Base-by-base conservation (phyloP, 2,329 filamentous ascomycete genomes). In the Fusarium annulatum region DNA sequence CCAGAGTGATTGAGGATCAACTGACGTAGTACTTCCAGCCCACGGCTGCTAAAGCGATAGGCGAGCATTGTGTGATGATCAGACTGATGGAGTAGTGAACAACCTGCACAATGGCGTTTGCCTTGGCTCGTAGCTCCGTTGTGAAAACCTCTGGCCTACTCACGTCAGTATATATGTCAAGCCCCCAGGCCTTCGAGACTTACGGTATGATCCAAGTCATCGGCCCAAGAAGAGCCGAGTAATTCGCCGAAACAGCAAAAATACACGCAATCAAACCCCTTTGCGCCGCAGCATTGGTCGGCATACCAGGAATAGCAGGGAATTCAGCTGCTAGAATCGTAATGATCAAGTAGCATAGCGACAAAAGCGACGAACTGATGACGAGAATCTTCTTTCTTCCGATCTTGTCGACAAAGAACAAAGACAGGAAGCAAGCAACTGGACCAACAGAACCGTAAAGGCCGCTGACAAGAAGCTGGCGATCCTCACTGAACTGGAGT, bases 131-230 rank as follows among this genome's bases (percentile, higher is more conserved):
- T 0, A 83, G 75, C 39, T 84, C 82, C 0, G 82, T 84, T 0
- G 82, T 84, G 48, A 84, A 84, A 10, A 84, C 82, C 74, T 84
- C 82, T 1, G 82, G 82, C 1, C 82, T 84, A 3, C 4, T 16
- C 0, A 45, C 1, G 0, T 46, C 0, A 48, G 62, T 6, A 48
- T 3, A 16, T 1, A n/a, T 10, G 0, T 3, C 9, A 5, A 1
- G 1, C 4, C 3, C 38, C 2, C 5, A 18, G 69, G 10, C 2
- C 1, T 3, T 3, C 2, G 14, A 38, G 2, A 79, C 81, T 68
- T 36, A 83, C 82, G 82, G 82, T 28, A 84, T 83, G 12, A 84
- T 84, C 82, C 82, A 84, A 0, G 82, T 84, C 82, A 84, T 84
- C 0, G 82, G 82, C 0, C 82, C 82, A 9, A 84, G 69, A 3